These are phyloP conservation scores for Russula foetens DNA, from an alignment of 768 basidiomycete genomes.

Conservation along the genomic window DNA sequence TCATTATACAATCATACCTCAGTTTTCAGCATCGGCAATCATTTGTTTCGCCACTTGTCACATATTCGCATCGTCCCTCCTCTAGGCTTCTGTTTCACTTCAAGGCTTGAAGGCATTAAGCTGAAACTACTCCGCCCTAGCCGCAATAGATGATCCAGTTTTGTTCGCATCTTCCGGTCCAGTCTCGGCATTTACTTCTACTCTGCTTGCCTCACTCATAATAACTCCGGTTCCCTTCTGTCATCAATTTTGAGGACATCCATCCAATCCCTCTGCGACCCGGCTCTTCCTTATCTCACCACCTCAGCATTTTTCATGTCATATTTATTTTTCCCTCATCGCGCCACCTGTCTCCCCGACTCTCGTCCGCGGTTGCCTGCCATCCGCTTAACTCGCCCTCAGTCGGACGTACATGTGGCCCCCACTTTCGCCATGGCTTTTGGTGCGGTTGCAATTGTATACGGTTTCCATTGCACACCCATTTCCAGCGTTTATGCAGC, in stretches of 20 bases:
- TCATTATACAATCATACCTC: conserved; percentile 4
- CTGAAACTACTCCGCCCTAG: conserved; percentile 19
- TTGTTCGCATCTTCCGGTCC: conserved; percentile 28
- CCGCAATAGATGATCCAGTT: conserved; percentile 19
- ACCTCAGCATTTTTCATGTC: conserved; percentile 25
- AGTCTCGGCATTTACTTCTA: conserved; percentile 21
- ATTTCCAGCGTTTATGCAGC: background rate
- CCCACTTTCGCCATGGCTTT: background rate
- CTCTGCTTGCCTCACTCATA: conserved; percentile 22
- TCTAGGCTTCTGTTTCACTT: conserved; percentile 6
- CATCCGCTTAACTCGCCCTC: background rate
- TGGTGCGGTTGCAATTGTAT: conserved; percentile 3
- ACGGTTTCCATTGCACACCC: background rate
- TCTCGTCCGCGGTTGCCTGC: background rate
- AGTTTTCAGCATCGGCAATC: conserved; percentile 17
- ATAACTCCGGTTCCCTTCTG: conserved; percentile 22
- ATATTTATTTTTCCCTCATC: conserved; percentile 29
- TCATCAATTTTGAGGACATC: conserved; percentile 38
- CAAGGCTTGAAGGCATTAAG: conserved; percentile 10
- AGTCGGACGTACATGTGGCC: background rate
- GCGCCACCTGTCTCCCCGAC: conserved; percentile 23
- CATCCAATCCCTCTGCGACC: conserved; percentile 50
- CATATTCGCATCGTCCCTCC: conserved; percentile 16
- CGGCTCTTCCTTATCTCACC: conserved; percentile 26
- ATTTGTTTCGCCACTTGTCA: conserved; percentile 25